phyloP scores from a whole-genome alignment of 1,284 basidiomycete species.

The Hymenochaete sp. region DNA sequence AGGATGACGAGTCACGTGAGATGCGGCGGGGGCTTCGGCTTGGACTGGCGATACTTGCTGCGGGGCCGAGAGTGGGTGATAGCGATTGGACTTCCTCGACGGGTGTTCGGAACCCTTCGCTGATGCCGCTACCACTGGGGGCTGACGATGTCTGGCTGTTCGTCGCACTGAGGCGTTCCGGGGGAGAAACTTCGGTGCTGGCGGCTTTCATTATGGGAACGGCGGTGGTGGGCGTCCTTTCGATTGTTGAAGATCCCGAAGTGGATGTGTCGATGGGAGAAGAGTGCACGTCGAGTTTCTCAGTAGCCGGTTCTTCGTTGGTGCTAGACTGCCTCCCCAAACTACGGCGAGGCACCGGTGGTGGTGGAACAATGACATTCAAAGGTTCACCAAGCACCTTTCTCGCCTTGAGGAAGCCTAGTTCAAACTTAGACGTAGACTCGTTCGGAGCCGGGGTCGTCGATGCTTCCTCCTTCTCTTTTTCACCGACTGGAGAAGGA shows the following conservation, averaged over 20 bases:
- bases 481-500: constrained; percentile 27
- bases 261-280: not conserved
- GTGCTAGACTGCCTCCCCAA: constrained; percentile 25
- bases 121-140: constrained; percentile 2
- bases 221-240: constrained; percentile 12
- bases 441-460: constrained; percentile 4
- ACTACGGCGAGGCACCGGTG: constrained; percentile 30
- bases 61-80: not conserved
- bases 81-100: constrained; percentile 23
- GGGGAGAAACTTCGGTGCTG: not conserved
- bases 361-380: constrained; percentile 23
- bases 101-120: constrained; percentile 28
- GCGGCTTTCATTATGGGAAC: no score
- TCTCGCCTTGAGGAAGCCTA: constrained; percentile 2
- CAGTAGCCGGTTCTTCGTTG: not conserved
- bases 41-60: not conserved
- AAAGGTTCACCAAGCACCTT: constrained; percentile 15
- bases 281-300: not conserved
- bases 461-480: constrained; percentile 15
- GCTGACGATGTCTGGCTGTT: constrained; percentile 9
- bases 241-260: constrained; percentile 1
- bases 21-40: not conserved
- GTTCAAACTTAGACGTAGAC: constrained; percentile 6
- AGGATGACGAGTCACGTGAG: not conserved
- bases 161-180: constrained; percentile 4